Base-by-base conservation (phyloP, 345 rosid species). In the Acer yangbiense region DNA sequence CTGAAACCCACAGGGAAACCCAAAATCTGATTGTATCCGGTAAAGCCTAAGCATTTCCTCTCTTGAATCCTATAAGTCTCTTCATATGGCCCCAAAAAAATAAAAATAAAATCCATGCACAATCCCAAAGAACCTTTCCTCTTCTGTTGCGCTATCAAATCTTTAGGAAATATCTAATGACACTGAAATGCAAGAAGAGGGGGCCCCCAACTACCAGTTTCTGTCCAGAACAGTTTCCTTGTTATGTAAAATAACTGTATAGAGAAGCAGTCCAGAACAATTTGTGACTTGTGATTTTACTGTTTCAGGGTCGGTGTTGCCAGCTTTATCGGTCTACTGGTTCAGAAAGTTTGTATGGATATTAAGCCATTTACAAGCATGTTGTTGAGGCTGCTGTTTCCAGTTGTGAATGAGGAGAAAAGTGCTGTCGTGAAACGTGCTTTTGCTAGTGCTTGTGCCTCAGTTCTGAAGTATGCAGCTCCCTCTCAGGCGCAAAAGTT, bases 301-400 rank as follows among this genome's bases (percentile, higher is more conserved):
- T 60, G 80, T 65, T 77, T 74, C 87, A 95, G 99, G 93, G 98
- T 93, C 77, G 98, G 99, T 78, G 93, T 95, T 76, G 97, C 99
- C 78, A 91, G 83, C 86, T 95, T 95, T 80, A 89, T 92, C 83
- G 87, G 89, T 82, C 79, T 93, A 76, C 85, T 95, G 83, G 88
- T 92, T 85, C 98, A 91, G 74, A 95, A 89, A 82, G 94, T 92
- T 76, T 92, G 93, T 73, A 74, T 74, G 29, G 94, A 92, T 82
- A 87, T 92, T 78, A 95, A 90, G 78, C 96, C 93, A 39, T 92
- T 84, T 83, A 81, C 93, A 68, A 90, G 81, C 87, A 90, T 80
- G 87, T 85, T 92, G 74, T 82, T 86, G 74, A 89, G 85, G 87
- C 85, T 88, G 46, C 83, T 95, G 79, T 90, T 95, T 88, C 95